Evolutionary conservation across 2,329 filamentous ascomycete species (phyloP).

Genomic region (Scortechinia acanthostroma): DNA sequence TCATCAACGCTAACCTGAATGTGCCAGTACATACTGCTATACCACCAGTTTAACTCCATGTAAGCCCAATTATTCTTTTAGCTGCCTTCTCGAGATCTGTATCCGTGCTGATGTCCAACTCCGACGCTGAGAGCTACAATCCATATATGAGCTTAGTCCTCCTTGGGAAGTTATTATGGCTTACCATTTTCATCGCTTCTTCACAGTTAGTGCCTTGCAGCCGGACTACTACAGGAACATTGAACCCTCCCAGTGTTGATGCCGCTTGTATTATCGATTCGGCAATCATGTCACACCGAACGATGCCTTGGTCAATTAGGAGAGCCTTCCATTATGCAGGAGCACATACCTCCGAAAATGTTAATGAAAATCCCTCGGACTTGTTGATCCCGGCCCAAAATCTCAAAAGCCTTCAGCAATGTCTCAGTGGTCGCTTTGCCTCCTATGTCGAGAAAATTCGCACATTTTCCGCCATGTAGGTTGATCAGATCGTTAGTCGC

Average conservation of each 20-base stretch:
- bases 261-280: constrained; percentile 35
- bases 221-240: constrained; percentile 33
- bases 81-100: neutral
- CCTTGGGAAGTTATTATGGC: constrained; percentile 7
- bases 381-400: constrained; percentile 64
- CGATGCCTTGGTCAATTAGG: constrained; percentile 26
- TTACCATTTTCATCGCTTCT: constrained; percentile 27
- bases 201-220: constrained; percentile 37
- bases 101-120: neutral
- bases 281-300: constrained; percentile 40
- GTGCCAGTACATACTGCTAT: too few relatives aligned
- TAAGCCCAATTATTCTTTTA: neutral
- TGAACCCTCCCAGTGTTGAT: constrained; percentile 21
- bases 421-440: constrained; percentile 81
- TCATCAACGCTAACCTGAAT: too few relatives aligned
- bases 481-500: constrained; percentile 78
- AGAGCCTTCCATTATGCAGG: neutral
- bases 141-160: neutral
- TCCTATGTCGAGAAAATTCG: constrained; percentile 85
- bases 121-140: neutral
- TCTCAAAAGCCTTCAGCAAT: constrained; percentile 69
- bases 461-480: constrained; percentile 57
- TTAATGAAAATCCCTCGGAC: constrained; percentile 63
- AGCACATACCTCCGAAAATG: constrained; percentile 27
- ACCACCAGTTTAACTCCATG: too few relatives aligned